These are phyloP conservation scores for Puccinia horiana DNA, from an alignment of 1,284 basidiomycete species.

Conservation along the genomic window DNA sequence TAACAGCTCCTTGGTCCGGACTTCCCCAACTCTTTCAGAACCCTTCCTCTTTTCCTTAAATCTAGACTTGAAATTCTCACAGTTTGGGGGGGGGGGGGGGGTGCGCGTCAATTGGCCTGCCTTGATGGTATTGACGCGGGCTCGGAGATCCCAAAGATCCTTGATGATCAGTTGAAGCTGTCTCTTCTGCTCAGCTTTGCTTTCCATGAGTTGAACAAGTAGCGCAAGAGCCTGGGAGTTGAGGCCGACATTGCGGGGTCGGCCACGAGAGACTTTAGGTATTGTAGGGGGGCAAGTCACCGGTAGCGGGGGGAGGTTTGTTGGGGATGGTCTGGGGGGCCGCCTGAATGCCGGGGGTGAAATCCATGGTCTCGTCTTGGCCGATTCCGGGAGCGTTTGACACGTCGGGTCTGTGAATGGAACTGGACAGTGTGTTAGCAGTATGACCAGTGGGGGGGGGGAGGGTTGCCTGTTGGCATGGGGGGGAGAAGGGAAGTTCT, in stretches of 20 bases:
- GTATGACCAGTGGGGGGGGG: neutral
- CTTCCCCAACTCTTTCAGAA: too few relatives aligned
- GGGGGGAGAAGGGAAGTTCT: neutral
- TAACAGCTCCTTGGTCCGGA: too few relatives aligned
- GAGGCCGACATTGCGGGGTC: neutral
- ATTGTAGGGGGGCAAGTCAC: neutral
- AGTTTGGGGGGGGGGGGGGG: too few relatives aligned
- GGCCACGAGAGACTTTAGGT: neutral
- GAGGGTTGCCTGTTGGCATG: slow-evolving; percentile 4
- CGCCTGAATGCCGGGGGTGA: neutral
- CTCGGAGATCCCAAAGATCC: neutral
- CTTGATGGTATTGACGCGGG: neutral
- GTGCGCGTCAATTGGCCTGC: neutral
- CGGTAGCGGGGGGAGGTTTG: neutral
- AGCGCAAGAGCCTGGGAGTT: neutral
- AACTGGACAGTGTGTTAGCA: neutral
- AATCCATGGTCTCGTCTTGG: neutral
- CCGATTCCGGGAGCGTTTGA: neutral
- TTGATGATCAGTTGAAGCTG: neutral
- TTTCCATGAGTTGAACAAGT: neutral
- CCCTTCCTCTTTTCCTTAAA: too few relatives aligned
- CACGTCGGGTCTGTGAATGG: neutral
- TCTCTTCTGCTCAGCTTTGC: neutral
- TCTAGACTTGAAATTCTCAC: too few relatives aligned
- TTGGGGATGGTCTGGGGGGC: neutral